Base-by-base conservation (phyloP, 2,329 filamentous ascomycete species). In the Coniochaeta sp. region DNA sequence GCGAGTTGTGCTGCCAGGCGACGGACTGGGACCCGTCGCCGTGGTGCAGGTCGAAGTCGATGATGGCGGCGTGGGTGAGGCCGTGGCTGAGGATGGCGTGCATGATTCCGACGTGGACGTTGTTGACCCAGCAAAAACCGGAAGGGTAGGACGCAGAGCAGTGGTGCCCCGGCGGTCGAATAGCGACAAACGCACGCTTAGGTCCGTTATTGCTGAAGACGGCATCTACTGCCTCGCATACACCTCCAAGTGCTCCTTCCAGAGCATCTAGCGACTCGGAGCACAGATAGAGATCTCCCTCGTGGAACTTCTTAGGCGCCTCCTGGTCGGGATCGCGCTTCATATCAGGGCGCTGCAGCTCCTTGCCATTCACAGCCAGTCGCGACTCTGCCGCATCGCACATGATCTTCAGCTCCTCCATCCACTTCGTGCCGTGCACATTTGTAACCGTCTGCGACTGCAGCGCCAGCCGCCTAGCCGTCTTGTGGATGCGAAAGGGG, bases 101-200 rank as follows among this genome's bases (percentile, higher is more conserved):
- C 67, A 95, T 88, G 57, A 99, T 96, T 0, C 92, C 94, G 20
- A 99, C 89, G 64, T 97, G 92, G 1, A 99, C 91, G 64, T 99
- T 99, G 68, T 99, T 99, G 49, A 99, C 73, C 92, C 94, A 99
- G 71, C 94, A 99, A 65, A 99, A 99, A 0, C 94, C 94, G 2
- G 92, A 96, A 0, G 94, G 94, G 60, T 87, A 86, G 48, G 87
- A 82, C 4, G 89, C 83, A 2, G 92, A 96, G 69, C 94, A 99
- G 65, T 99, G 94, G 65, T 99, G 94, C 1, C 94, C 94, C 0
- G 94, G 94, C 4, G 94, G 94, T 28, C 94, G 84, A 48, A 97
- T 87, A 26, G 87, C 91, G 48, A 97, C 90, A 66, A 99, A 99
- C 0, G 91, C 91, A 51, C 90, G 83, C 45, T 79, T 83, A 20